Evolutionary conservation across 2,329 filamentous ascomycete genomes (phyloP).

Genomic region (Pseudopithomyces maydicus): DNA sequence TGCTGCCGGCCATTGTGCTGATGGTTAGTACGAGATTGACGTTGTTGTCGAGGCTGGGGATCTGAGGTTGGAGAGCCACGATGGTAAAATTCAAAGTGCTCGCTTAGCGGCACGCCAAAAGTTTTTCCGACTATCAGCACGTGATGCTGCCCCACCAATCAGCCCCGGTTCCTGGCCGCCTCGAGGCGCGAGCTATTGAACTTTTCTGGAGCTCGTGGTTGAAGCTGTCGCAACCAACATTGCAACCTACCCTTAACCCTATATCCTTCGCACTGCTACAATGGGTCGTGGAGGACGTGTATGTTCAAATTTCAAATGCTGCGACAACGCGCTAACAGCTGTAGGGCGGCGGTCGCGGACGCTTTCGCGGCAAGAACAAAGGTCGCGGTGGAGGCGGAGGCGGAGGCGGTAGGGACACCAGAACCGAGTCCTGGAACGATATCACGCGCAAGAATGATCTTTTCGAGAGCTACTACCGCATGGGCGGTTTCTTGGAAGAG

Average conservation of each 20-base stretch:
- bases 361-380: slow-evolving; percentile 37
- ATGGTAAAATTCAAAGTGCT: slow-evolving; percentile 34
- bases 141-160: slow-evolving; percentile 23
- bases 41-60: slow-evolving; percentile 21
- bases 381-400: slow-evolving; percentile 33
- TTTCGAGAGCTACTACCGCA: slow-evolving; percentile 81
- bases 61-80: slow-evolving; percentile 18
- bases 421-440: slow-evolving; percentile 52
- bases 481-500: slow-evolving; percentile 73
- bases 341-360: slow-evolving; percentile 26
- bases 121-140: slow-evolving; percentile 9
- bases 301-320: neutral
- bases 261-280: slow-evolving; percentile 17
- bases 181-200: slow-evolving; percentile 23
- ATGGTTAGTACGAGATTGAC: slow-evolving; percentile 38
- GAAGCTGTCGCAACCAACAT: slow-evolving; percentile 19
- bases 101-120: slow-evolving; percentile 32
- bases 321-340: neutral
- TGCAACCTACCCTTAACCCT: slow-evolving; percentile 8
- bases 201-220: slow-evolving; percentile 32
- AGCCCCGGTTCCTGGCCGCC: neutral
- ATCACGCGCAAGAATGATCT: slow-evolving; percentile 81
- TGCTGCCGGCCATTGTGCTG: slow-evolving; percentile 45
- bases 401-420: slow-evolving; percentile 32
- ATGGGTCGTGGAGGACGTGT: slow-evolving; percentile 25